Evolutionary conservation across 2,329 filamentous ascomycete species (phyloP).

Genomic region (Truncatella angustata): DNA sequence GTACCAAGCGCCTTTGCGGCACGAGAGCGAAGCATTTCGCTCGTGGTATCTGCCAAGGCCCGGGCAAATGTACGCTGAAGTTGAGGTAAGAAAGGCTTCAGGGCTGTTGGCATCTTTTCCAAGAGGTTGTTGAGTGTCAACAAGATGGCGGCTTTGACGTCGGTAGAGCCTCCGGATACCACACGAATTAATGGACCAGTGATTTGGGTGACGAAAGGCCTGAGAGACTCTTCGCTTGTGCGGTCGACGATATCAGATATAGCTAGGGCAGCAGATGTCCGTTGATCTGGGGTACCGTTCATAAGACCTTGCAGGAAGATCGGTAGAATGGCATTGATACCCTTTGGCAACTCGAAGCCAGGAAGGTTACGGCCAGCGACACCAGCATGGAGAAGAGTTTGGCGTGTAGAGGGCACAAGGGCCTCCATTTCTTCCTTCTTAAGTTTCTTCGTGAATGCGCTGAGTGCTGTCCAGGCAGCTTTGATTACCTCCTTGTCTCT

Average conservation of each 20-base stretch:
- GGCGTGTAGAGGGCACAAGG: conserved; percentile 80
- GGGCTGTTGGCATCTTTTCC: conserved; percentile 91
- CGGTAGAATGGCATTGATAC: conserved; percentile 91
- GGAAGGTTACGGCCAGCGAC: conserved; percentile 80
- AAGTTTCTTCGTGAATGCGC: conserved; percentile 81
- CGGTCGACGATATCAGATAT: conserved; percentile 96
- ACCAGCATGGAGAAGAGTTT: conserved; percentile 84
- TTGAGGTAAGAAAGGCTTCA: conserved; percentile 96
- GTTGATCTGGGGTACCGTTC: conserved; percentile 91
- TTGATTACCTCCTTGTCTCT: conserved; percentile 81
- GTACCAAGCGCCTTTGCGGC: conserved; percentile 94
- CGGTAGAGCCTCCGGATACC: conserved; percentile 91
- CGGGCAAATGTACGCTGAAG: conserved; percentile 96
- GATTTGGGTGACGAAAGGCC: conserved; percentile 95
- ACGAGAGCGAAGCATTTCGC: conserved; percentile 80
- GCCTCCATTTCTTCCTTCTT: conserved; percentile 98
- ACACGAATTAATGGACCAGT: conserved; percentile 97
- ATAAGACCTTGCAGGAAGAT: conserved; percentile 98
- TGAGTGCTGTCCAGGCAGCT: conserved; percentile 83
- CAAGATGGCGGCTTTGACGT: conserved; percentile 93
- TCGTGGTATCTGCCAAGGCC: conserved; percentile 88
- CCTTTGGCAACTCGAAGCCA: conserved; percentile 91
- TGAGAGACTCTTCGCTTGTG: conserved; percentile 81
- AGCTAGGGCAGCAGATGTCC: conserved; percentile 85
- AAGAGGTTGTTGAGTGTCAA: conserved; percentile 91